Percentiles rank a stretch among this genome's conserved stretches.
phyloP scores from a whole-genome alignment of 441 rosid genomes.

The Gossypium laxum region DNA sequence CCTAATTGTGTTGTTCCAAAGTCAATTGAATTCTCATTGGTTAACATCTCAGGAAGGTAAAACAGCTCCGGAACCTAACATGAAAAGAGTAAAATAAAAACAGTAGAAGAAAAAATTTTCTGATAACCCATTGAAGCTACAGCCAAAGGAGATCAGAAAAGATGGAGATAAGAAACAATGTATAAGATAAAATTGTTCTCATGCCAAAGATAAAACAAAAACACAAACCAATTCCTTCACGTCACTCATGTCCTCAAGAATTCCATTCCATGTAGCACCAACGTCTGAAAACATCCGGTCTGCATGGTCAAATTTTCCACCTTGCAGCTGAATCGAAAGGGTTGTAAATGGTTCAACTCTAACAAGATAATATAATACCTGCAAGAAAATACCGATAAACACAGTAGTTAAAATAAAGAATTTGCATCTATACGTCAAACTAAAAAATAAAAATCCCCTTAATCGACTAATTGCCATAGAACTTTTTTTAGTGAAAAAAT shows the following conservation, averaged over 20 bases:
- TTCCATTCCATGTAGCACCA: conserved; percentile 92
- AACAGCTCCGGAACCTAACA: conserved; percentile 95
- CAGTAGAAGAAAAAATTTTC: conserved; percentile 6
- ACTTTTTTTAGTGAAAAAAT: neutral
- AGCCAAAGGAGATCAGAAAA: neutral
- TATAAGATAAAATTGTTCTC: conserved; percentile 1
- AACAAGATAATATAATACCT: conserved; percentile 92
- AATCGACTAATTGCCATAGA: conserved; percentile 1
- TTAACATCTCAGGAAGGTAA: conserved; percentile 88
- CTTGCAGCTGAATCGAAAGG: conserved; percentile 94
- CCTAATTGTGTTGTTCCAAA: conserved; percentile 89
- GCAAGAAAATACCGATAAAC: conserved; percentile 25
- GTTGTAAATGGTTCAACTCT: conserved; percentile 97
- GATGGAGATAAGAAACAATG: conserved; percentile 16
- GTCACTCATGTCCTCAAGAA: conserved; percentile 98
- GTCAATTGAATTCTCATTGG: conserved; percentile 78
- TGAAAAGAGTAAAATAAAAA: conserved; percentile 12
- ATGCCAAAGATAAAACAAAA: conserved; percentile 15
- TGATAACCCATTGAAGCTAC: conserved; percentile 5
- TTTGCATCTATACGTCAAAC: conserved; percentile 9
- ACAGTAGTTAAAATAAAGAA: conserved; percentile 14
- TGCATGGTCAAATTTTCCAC: conserved; percentile 99
- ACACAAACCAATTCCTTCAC: conserved; percentile 91
- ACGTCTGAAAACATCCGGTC: conserved; percentile 94
- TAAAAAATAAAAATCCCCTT: conserved; percentile 3